These are phyloP conservation scores for Teratosphaeriaceae sp. DNA, from an alignment of 2,329 filamentous ascomycete genomes.

Conservation along the genomic window DNA sequence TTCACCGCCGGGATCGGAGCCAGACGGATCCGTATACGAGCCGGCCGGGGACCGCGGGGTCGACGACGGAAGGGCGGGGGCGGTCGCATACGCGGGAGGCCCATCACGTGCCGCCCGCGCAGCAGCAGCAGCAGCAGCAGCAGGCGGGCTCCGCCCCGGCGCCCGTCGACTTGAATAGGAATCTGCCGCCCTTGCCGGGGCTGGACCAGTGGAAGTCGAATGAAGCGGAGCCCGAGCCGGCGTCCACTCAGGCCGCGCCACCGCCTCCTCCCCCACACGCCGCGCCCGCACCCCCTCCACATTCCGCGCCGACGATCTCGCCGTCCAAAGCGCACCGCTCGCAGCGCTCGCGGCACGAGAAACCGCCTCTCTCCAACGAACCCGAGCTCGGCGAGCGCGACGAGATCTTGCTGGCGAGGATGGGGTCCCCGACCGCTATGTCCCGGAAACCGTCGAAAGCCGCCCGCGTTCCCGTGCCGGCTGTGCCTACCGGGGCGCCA, in stretches of 20 bases:
- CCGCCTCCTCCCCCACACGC: too few relatives aligned
- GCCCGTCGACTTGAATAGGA: conserved; percentile 38
- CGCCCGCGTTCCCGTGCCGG: not conserved
- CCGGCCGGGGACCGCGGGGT: conserved; percentile 6
- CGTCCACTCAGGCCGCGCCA: too few relatives aligned
- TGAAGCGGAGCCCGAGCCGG: conserved; percentile 4
- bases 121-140: conserved; percentile 4
- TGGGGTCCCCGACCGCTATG: conserved; percentile 17
- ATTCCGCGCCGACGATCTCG: not conserved
- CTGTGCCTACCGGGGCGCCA: not conserved
- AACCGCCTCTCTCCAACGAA: conserved; percentile 2
- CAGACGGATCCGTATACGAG: conserved; percentile 3
- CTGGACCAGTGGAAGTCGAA: conserved; percentile 34
- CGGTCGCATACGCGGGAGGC: not conserved
- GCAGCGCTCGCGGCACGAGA: conserved; percentile 2
- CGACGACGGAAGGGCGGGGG: conserved; percentile 7
- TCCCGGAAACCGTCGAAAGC: conserved; percentile 10
- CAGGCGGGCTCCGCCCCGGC: too few relatives aligned
- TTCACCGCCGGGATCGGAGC: conserved; percentile 6
- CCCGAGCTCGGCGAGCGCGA: conserved; percentile 9
- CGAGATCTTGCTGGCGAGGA: conserved; percentile 14
- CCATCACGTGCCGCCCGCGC: not conserved
- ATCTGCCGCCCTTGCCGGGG: conserved; percentile 42
- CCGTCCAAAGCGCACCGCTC: conserved; percentile 2
- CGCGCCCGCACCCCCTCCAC: not conserved